Conservation (phyloP, 2,329 filamentous ascomycete genomes). For the Fusarium decemcellulare region DNA sequence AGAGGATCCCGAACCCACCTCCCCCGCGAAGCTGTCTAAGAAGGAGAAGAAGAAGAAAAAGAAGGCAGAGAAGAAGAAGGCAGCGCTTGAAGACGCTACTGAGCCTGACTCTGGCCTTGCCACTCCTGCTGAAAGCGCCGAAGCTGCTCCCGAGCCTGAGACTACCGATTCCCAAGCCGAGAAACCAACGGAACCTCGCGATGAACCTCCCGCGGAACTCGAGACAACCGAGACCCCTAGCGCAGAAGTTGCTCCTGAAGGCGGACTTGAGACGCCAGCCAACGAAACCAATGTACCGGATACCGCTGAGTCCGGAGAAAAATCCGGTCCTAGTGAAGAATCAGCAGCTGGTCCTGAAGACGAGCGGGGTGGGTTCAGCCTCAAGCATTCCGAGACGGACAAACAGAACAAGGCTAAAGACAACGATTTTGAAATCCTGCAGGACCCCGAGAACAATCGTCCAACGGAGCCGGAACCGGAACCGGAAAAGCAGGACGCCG, state of each 20-base stretch:
- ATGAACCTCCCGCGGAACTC: conserved; percentile 31
- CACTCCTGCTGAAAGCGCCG: conserved; percentile 30
- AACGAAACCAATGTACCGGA: conserved; percentile 34
- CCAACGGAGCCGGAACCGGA: conserved; percentile 44
- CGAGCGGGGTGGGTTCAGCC: conserved; percentile 49
- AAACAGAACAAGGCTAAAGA: conserved; percentile 54
- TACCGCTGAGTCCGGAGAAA: conserved; percentile 36
- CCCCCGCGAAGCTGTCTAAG: conserved; percentile 49
- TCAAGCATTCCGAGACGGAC: conserved; percentile 49
- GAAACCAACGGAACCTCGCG: conserved; percentile 17
- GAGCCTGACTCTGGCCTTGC: conserved; percentile 35
- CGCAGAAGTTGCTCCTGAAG: conserved; percentile 16
- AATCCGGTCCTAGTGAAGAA: conserved; percentile 40
- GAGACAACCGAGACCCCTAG: conserved; percentile 30
- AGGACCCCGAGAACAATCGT: conserved; percentile 46
- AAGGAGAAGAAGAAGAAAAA: conserved; percentile 52
- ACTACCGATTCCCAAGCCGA: conserved; percentile 23
- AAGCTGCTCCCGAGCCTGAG: conserved; percentile 24
- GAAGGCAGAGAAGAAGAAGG: conserved; percentile 50
- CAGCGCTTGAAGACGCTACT: conserved; percentile 37
- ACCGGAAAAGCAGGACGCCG: conserved; percentile 46
- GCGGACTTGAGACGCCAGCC: conserved; percentile 20
- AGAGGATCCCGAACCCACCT: conserved; percentile 40
- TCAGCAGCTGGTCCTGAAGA: conserved; percentile 47
- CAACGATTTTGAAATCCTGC: conserved; percentile 46